Percentiles rank a stretch among this genome's conserved stretches.
Evolutionary conservation across 257 asterid species (phyloP).

Genomic region (Lycium barbarum): DNA sequence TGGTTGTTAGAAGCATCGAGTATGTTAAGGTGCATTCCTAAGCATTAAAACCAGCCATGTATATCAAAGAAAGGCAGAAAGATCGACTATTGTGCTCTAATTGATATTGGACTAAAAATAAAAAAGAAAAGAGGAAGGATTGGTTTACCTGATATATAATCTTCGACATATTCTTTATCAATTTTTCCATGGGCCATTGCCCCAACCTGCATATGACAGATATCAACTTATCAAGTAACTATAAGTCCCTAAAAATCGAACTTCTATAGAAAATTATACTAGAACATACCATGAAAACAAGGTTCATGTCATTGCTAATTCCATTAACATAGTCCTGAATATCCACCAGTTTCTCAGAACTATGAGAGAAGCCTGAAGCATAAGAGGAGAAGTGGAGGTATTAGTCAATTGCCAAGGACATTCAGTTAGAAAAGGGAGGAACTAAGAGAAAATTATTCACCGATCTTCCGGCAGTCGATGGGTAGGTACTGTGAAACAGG

Average conservation of each 20-base stretch:
- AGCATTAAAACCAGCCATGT: not conserved
- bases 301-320: conserved; percentile 55
- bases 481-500: conserved; percentile 87
- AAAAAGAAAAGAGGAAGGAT: not conserved
- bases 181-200: conserved; percentile 94
- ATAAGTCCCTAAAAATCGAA: conserved; percentile 13
- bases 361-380: conserved; percentile 80
- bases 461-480: conserved; percentile 70
- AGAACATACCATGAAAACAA: conserved; percentile 80
- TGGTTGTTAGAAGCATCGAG: not conserved
- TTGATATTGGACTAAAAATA: not conserved
- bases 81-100: too few species aligned
- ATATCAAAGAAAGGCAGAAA: not conserved
- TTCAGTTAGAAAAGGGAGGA: conserved; percentile 17
- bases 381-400: not conserved
- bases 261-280: not conserved
- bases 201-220: conserved; percentile 61
- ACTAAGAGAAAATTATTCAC: conserved; percentile 39
- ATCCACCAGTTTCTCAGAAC: conserved; percentile 79
- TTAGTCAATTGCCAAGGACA: not conserved
- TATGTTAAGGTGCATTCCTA: not conserved
- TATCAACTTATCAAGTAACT: conserved; percentile 4
- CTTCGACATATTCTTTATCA: conserved; percentile 71
- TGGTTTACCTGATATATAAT: conserved; percentile 69
- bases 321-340: conserved; percentile 68